Evolutionary conservation across 1,139 yeast species (phyloP).

Genomic region (Blastobotrys indianensis): DNA sequence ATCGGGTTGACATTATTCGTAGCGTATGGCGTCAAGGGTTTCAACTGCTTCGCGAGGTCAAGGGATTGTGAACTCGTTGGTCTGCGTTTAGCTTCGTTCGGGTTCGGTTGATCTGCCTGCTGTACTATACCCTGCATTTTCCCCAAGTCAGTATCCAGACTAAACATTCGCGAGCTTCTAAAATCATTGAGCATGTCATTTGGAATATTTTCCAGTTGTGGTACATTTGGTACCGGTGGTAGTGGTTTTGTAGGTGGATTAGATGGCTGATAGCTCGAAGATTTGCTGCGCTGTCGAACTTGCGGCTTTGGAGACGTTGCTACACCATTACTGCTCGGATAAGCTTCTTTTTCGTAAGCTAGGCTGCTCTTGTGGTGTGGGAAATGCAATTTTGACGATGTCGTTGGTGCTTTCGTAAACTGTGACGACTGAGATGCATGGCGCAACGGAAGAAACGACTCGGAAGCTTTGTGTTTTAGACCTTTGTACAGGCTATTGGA

Average conservation of each 20-base stretch:
- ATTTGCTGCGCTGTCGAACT: slow-evolving; percentile 7
- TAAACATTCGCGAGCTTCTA: slow-evolving; percentile 12
- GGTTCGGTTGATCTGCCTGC: slow-evolving; percentile 3
- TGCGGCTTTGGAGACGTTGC: slow-evolving; percentile 1
- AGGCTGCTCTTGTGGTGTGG: slow-evolving; percentile 9
- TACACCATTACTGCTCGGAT: background rate
- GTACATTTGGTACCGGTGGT: slow-evolving; percentile 5
- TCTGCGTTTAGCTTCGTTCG: background rate
- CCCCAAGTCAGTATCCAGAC: slow-evolving; percentile 43
- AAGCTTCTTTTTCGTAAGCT: slow-evolving; percentile 3
- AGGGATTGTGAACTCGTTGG: slow-evolving; percentile 7
- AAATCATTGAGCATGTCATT: slow-evolving; percentile 11
- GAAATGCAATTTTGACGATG: slow-evolving; percentile 2
- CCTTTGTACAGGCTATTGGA: slow-evolving; percentile 4
- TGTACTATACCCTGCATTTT: slow-evolving; percentile 52
- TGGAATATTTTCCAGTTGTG: slow-evolving; percentile 8
- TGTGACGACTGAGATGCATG: slow-evolving; percentile 11
- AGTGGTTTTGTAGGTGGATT: slow-evolving; percentile 1
- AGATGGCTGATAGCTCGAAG: slow-evolving; percentile 7
- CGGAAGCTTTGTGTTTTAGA: slow-evolving; percentile 12
- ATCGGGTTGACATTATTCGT: slow-evolving; percentile 7
- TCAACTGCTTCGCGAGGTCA: slow-evolving; percentile 13
- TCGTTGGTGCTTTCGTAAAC: slow-evolving; percentile 5
- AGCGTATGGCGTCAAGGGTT: slow-evolving; percentile 4
- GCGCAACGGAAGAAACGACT: slow-evolving; percentile 13